Evolutionary conservation across 148 eudicot species (phyloP).

Genomic region (Rhododendron williamsianum): DNA sequence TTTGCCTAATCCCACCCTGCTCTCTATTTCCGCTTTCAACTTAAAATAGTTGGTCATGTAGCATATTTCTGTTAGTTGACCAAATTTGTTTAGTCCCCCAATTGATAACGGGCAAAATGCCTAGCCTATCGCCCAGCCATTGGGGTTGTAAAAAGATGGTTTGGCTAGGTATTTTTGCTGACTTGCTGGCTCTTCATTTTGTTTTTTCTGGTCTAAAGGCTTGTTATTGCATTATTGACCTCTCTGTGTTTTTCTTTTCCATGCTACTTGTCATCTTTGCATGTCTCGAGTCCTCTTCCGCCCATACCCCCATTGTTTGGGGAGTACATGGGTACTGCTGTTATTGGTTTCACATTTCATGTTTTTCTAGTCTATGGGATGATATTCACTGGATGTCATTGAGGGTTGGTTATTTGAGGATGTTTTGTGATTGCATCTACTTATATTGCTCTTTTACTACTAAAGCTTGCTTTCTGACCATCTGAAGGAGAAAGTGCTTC

Average conservation of each 20-base stretch:
- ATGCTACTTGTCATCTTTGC: not conserved
- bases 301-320: too few species aligned
- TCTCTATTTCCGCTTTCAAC: not conserved
- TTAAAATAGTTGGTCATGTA: not conserved
- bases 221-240: not conserved
- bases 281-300: not conserved
- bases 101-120: not conserved
- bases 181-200: not conserved
- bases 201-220: not conserved
- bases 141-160: not conserved
- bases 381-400: not conserved
- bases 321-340: too few species aligned
- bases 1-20: not conserved
- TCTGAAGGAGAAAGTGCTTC: not conserved
- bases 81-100: not conserved
- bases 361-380: not conserved
- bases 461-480: conserved; percentile 7
- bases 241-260: not conserved
- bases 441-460: not conserved
- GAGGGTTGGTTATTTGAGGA: not conserved
- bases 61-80: not conserved
- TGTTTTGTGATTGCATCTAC: not conserved
- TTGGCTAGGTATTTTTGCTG: not conserved
- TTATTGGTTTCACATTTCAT: not conserved
- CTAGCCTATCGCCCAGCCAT: not conserved